Conservation (phyloP, 129 eudicot species). For the Erigeron canadensis region DNA sequence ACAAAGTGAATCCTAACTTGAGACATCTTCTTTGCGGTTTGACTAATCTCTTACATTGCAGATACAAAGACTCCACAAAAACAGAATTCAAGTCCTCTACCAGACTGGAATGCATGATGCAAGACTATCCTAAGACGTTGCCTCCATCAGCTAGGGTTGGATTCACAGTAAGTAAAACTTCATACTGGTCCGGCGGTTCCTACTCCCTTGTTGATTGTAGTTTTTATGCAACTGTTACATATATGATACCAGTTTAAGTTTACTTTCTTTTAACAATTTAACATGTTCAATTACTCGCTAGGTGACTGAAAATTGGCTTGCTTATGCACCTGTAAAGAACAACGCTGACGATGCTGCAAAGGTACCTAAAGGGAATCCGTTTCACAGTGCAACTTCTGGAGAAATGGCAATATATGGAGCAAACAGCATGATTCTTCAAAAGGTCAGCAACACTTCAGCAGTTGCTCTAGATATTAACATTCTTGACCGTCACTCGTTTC, state of each 20-base stretch:
- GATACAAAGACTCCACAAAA: conserved; percentile 88
- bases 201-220: not conserved
- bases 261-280: not conserved
- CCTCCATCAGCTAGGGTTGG: conserved; percentile 94
- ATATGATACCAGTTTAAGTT: not conserved
- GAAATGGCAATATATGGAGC: conserved; percentile 82
- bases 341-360: conserved; percentile 96
- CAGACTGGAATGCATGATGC: conserved; percentile 98
- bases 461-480: not conserved
- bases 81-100: conserved; percentile 88
- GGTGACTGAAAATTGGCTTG: conserved; percentile 94
- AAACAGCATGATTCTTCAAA: conserved; percentile 64
- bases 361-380: conserved; percentile 93
- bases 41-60: conserved; percentile 26
- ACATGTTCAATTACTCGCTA: conserved; percentile 18
- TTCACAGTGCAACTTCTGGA: conserved; percentile 96
- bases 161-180: conserved; percentile 65
- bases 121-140: conserved; percentile 94
- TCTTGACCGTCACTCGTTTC: not conserved
- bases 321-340: conserved; percentile 98
- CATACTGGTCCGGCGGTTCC: not conserved
- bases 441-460: conserved; percentile 37
- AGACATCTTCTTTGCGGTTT: not conserved
- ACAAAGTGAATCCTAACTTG: no score
- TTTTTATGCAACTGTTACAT: no score